Conservation (phyloP, 148 eudicot species). For the Camellia lanceoleosa region DNA sequence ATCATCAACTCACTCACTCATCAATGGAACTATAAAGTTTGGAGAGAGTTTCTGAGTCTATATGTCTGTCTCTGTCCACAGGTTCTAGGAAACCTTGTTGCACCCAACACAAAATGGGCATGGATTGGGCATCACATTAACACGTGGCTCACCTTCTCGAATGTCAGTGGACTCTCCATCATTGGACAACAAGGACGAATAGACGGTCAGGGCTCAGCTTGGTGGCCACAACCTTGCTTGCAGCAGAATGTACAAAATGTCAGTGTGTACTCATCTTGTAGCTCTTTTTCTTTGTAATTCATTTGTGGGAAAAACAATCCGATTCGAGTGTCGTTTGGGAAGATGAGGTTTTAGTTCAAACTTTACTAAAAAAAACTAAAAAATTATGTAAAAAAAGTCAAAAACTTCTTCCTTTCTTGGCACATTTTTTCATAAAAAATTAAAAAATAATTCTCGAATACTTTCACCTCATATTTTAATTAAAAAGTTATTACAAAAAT, state of each 20-base stretch:
- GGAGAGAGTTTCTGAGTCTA: no score
- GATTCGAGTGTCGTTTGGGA: no score
- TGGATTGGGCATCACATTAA: constrained; percentile 34
- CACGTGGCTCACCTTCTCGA: constrained; percentile 39
- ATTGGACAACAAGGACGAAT: constrained; percentile 41
- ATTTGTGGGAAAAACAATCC: no score
- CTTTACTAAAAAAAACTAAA: not conserved
- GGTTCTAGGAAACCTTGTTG: constrained; percentile 50
- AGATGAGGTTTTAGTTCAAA: no score
- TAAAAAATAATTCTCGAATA: no score
- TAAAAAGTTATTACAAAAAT: no score
- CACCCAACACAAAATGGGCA: constrained; percentile 30
- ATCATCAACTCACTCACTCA: no score
- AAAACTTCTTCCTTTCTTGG: not conserved
- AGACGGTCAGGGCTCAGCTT: constrained; percentile 48
- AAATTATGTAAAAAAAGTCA: no score
- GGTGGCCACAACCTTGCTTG: constrained; percentile 48
- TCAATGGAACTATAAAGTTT: no score
- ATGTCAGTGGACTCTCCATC: constrained; percentile 34
- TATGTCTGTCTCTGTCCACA: not conserved
- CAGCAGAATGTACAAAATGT: constrained; percentile 15
- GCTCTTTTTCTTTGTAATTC: not conserved
- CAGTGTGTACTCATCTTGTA: not conserved
- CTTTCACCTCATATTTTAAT: no score
- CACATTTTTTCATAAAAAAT: no score